Percentiles rank a stretch among this genome's conserved stretches.
Conservation (phyloP, 164 flowering plant species). For the Tinospora cordifolia region DNA sequence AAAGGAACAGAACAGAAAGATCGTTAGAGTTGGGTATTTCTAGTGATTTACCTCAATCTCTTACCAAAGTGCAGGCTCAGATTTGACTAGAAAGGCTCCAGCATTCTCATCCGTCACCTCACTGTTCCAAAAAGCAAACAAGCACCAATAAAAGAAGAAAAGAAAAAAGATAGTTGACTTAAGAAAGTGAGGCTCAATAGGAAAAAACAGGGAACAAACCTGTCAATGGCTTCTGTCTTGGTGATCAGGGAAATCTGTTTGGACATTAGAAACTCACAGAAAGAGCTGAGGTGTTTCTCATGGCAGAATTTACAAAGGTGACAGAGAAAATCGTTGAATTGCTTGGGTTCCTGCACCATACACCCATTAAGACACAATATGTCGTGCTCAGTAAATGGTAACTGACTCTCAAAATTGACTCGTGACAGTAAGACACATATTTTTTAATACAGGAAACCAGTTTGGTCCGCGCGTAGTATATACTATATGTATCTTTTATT, state of each 20-base stretch:
- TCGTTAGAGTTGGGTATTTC: background rate
- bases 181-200: background rate
- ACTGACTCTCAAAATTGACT: background rate
- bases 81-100: slow-evolving; percentile 24
- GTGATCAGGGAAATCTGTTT: slow-evolving; percentile 47
- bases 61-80: slow-evolving; percentile 13
- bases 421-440: background rate
- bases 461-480: too few relatives aligned
- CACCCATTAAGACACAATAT: background rate
- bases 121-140: slow-evolving; percentile 31
- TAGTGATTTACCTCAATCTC: background rate
- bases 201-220: slow-evolving; percentile 31
- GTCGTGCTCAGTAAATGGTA: background rate
- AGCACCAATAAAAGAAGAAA: background rate
- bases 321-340: slow-evolving; percentile 68
- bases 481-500: too few relatives aligned
- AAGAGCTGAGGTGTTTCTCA: slow-evolving; percentile 32
- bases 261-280: slow-evolving; percentile 45
- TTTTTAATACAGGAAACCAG: too few relatives aligned
- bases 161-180: background rate
- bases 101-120: slow-evolving; percentile 56
- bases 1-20: too few relatives aligned
- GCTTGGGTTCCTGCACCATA: slow-evolving; percentile 54
- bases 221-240: slow-evolving; percentile 70
- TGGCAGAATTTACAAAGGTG: slow-evolving; percentile 38